Evolutionary conservation across 441 rosid species (phyloP).

Genomic region (Populus hybrid): DNA sequence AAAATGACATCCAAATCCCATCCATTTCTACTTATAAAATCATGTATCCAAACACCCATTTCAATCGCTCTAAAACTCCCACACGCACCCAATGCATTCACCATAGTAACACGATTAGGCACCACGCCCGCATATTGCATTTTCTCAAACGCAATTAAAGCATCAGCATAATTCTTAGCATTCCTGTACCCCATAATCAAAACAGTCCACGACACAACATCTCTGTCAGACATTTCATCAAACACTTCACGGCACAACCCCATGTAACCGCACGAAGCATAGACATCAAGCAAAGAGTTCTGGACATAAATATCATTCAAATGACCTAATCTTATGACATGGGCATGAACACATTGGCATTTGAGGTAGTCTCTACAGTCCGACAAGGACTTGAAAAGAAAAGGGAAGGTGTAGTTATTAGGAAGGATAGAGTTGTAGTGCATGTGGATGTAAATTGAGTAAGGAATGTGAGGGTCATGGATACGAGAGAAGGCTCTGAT

Average conservation of each 20-base stretch:
- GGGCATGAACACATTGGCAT: slow-evolving; percentile 43
- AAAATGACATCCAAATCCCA: slow-evolving; percentile 55
- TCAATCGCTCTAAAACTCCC: slow-evolving; percentile 38
- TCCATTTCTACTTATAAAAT: slow-evolving; percentile 32
- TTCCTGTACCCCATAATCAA: slow-evolving; percentile 46
- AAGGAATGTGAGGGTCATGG: slow-evolving; percentile 36
- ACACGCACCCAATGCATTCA: slow-evolving; percentile 51
- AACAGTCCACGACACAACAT: slow-evolving; percentile 63
- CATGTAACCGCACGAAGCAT: slow-evolving; percentile 40
- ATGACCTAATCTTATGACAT: slow-evolving; percentile 43
- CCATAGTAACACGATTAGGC: slow-evolving; percentile 60
- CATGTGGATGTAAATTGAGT: slow-evolving; percentile 40
- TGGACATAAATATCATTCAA: slow-evolving; percentile 40
- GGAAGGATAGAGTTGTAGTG: slow-evolving; percentile 27
- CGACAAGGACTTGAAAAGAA: slow-evolving; percentile 51
- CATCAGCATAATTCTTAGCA: slow-evolving; percentile 34
- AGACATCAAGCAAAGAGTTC: slow-evolving; percentile 38
- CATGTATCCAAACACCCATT: slow-evolving; percentile 61
- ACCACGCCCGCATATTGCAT: slow-evolving; percentile 44
- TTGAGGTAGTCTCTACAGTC: slow-evolving; percentile 30
- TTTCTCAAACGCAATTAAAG: slow-evolving; percentile 51
- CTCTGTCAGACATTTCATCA: slow-evolving; percentile 51
- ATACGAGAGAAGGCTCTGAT: slow-evolving; percentile 47
- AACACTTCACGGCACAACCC: slow-evolving; percentile 43
- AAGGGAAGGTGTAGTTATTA: slow-evolving; percentile 52